Conservation (phyloP, 192 early-diverging fungal species). For the Cetraspora pellucida region DNA sequence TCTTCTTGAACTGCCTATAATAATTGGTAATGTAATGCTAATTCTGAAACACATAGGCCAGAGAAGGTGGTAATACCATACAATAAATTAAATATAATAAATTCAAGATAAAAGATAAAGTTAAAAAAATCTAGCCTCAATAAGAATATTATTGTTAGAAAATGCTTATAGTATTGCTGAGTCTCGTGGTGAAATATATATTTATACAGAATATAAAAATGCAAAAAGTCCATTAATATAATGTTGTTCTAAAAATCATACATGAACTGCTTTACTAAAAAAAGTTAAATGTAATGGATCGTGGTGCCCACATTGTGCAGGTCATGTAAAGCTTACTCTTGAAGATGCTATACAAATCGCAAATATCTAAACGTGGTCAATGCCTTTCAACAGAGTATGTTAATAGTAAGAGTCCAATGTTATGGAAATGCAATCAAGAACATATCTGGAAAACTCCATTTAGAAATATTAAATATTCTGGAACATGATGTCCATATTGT, state of each 20-base stretch:
- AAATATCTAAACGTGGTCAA: background rate
- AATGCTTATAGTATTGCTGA: background rate
- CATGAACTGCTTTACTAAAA: background rate
- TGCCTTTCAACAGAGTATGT: constrained; percentile 24
- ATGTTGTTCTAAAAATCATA: constrained; percentile 7
- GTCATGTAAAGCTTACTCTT: constrained; percentile 12
- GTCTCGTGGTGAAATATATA: background rate
- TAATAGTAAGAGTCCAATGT: constrained; percentile 1
- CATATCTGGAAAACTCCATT: no score
- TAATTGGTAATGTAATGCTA: background rate
- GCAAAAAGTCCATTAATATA: constrained; percentile 12
- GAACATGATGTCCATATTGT: no score
- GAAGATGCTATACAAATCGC: constrained; percentile 18
- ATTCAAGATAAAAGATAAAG: no score
- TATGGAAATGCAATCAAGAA: no score
- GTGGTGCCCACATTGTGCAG: constrained; percentile 11
- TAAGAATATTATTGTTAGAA: constrained; percentile 1
- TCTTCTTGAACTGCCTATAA: background rate
- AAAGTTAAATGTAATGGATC: background rate
- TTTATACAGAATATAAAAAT: background rate
- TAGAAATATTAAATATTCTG: no score
- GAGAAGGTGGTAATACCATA: background rate
- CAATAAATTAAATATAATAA: no score
- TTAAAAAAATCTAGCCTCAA: no score
- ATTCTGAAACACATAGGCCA: no score